Evolutionary conservation across 768 basidiomycete species (phyloP).

Genomic region (Coprinopsis marcescibilis): DNA sequence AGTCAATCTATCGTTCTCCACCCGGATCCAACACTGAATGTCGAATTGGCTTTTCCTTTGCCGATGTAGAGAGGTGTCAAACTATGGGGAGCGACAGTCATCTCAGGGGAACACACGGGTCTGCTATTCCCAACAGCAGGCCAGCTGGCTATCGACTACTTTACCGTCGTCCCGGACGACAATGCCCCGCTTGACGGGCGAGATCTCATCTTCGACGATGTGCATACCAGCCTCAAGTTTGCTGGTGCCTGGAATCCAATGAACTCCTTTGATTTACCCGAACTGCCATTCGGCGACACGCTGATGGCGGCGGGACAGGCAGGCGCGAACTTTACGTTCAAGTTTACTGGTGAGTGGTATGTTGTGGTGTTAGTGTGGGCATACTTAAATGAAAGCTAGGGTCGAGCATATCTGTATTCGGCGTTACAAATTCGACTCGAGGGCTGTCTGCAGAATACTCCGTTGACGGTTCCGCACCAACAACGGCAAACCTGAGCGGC

Average conservation of each 20-base stretch:
- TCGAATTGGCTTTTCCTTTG: neutral
- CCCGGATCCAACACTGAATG: neutral
- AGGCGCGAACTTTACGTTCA: constrained; percentile 1
- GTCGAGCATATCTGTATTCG: constrained; percentile 4
- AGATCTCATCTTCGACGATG: constrained; percentile 9
- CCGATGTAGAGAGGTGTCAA: constrained; percentile 6
- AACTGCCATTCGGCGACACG: constrained; percentile 7
- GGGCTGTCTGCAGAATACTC: constrained; percentile 2
- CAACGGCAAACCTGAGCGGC: neutral
- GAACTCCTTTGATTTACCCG: neutral
- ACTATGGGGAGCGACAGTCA: constrained; percentile 3
- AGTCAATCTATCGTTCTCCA: neutral
- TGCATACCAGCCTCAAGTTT: constrained; percentile 4
- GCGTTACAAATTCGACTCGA: constrained; percentile 2
- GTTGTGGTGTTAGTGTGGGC: neutral
- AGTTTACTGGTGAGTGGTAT: constrained; percentile 7
- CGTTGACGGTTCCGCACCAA: constrained; percentile 1
- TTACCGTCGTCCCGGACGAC: constrained; percentile 4
- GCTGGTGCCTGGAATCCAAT: constrained; percentile 4
- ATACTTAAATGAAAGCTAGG: neutral
- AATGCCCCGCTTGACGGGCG: constrained; percentile 3
- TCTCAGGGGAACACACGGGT: constrained; percentile 1
- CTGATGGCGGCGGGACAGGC: neutral
- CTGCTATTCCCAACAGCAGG: neutral
- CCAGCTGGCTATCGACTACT: constrained; percentile 6